Conservation (phyloP, 2,329 filamentous ascomycete genomes). For the Coniochaeta hoffmannii region DNA sequence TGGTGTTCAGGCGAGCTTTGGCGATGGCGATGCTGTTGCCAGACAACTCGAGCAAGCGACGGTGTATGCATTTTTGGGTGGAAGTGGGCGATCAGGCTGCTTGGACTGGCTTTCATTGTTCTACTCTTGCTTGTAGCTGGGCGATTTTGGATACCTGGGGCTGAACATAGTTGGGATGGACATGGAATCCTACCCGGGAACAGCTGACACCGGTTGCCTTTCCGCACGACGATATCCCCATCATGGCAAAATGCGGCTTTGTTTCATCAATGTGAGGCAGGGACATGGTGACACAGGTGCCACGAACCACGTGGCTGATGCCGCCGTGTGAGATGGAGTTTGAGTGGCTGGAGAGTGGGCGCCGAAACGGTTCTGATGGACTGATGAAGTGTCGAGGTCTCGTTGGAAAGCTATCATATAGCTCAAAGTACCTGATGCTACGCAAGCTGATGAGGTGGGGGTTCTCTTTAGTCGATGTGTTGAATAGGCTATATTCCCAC, state of each 20-base stretch:
- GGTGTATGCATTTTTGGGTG: background rate
- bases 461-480: background rate
- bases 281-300: background rate
- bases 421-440: background rate
- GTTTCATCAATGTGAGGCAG: constrained; percentile 10
- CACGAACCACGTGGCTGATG: constrained; percentile 3
- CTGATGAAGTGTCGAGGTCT: background rate
- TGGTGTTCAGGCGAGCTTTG: background rate
- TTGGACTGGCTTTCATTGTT: background rate
- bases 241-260: constrained; percentile 13
- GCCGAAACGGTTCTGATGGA: background rate
- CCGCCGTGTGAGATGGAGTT: background rate
- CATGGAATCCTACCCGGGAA: background rate
- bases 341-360: constrained; percentile 1
- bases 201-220: background rate
- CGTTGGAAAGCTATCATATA: background rate
- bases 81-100: background rate
- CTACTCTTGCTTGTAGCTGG: background rate
- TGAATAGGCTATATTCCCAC: background rate
- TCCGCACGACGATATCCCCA: background rate
- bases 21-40: background rate
- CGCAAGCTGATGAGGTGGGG: background rate
- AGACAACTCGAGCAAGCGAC: background rate
- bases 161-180: background rate
- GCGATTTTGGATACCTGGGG: background rate